Evolutionary conservation across 257 asterid genomes (phyloP).

Genomic region (Jaltomata sinuosa): DNA sequence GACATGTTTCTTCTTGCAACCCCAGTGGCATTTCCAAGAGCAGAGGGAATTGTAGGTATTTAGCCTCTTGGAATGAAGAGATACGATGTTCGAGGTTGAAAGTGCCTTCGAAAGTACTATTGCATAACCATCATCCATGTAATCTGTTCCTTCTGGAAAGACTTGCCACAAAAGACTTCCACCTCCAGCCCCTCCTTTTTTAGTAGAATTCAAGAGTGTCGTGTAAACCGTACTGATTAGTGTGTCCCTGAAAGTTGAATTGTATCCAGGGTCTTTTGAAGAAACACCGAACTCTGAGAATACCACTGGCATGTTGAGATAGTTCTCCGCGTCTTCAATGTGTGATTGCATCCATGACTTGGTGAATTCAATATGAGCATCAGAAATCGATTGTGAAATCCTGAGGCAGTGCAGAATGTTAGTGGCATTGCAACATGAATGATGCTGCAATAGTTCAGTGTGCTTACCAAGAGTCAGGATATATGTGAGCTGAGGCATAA

Average conservation of each 20-base stretch:
- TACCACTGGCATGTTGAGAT: constrained; percentile 73
- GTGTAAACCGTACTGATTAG: constrained; percentile 53
- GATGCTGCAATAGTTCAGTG: background rate
- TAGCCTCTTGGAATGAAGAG: constrained; percentile 61
- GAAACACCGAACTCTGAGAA: constrained; percentile 79
- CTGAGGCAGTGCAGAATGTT: constrained; percentile 15
- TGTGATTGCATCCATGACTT: constrained; percentile 89
- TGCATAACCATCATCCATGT: constrained; percentile 94
- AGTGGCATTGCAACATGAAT: background rate
- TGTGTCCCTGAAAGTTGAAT: constrained; percentile 39
- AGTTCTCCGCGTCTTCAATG: constrained; percentile 68
- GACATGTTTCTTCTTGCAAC: constrained; percentile 66
- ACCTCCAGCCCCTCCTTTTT: constrained; percentile 68
- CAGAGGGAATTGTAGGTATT: constrained; percentile 53
- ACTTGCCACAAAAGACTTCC: constrained; percentile 88
- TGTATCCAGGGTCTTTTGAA: constrained; percentile 66
- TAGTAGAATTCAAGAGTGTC: constrained; percentile 52
- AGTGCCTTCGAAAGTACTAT: constrained; percentile 61
- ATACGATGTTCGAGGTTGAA: constrained; percentile 39
- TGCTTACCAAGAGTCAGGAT: constrained; percentile 83
- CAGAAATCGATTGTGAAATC: constrained; percentile 64
- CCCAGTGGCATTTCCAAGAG: constrained; percentile 74
- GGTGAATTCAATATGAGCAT: constrained; percentile 64
- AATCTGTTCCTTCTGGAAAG: constrained; percentile 80
- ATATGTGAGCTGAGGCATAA: constrained; percentile 89